These are phyloP conservation scores for Claviceps sp. DNA, from an alignment of 2,329 filamentous ascomycete species.

Conservation along the genomic window DNA sequence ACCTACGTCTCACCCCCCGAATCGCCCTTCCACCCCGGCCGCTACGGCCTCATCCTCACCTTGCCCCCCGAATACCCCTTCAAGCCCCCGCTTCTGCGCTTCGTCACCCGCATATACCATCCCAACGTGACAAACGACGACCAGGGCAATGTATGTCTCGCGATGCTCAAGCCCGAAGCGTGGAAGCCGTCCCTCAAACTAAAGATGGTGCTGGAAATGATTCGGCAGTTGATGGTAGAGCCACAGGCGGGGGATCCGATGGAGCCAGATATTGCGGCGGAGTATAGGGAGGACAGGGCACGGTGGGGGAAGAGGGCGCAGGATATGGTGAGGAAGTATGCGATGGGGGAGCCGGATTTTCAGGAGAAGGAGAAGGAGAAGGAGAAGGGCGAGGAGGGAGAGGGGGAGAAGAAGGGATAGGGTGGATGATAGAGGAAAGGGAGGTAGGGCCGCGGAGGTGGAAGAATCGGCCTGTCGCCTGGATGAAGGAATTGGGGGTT, in stretches of 20 bases:
- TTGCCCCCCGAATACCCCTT: constrained; percentile 80
- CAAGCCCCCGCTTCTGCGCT: constrained; percentile 69
- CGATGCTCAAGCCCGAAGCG: constrained; percentile 68
- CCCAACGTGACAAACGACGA: constrained; percentile 86
- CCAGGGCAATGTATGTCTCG: constrained; percentile 74
- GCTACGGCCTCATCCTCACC: constrained; percentile 57
- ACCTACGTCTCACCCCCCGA: constrained; percentile 29
- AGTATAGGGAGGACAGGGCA: constrained; percentile 55
- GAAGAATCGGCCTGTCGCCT: background rate
- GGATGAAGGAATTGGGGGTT: too few relatives aligned
- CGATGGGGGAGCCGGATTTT: constrained; percentile 31
- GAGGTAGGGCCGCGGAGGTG: background rate
- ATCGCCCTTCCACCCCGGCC: constrained; percentile 47
- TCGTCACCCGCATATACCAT: constrained; percentile 87
- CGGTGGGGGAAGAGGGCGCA: constrained; percentile 64
- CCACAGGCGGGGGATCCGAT: constrained; percentile 85
- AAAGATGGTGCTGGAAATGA: constrained; percentile 60
- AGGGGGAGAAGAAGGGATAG: background rate
- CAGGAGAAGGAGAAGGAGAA: background rate
- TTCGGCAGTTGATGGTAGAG: constrained; percentile 60
- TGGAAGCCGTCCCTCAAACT: constrained; percentile 87
- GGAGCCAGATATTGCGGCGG: constrained; percentile 73
- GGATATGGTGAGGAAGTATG: constrained; percentile 63
- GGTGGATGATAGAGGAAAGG: background rate
- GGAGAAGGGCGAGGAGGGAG: background rate